Conservation (phyloP, 2,329 filamentous ascomycete genomes). For the Diaporthe vexans region DNA sequence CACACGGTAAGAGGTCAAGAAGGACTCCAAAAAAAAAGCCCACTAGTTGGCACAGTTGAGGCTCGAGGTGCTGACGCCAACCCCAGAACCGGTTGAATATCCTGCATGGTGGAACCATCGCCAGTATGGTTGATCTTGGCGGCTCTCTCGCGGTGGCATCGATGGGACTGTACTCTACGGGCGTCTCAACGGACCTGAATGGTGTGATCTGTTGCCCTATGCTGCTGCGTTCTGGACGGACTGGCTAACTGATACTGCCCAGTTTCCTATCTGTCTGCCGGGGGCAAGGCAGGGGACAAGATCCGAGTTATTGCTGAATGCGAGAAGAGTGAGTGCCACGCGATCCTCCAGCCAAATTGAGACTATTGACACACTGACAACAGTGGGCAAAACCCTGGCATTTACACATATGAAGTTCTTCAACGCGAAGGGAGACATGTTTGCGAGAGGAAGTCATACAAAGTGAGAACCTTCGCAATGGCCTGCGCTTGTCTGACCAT, state of each 20-base stretch:
- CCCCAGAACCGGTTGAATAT: constrained; percentile 81
- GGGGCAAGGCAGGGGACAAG: constrained; percentile 69
- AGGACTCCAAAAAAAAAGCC: background rate
- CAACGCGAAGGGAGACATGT: constrained; percentile 70
- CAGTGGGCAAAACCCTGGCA: constrained; percentile 75
- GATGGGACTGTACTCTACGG: constrained; percentile 72
- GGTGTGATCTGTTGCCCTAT: constrained; percentile 54
- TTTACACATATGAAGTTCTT: constrained; percentile 72
- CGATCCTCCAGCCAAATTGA: background rate
- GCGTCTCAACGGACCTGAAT: constrained; percentile 76
- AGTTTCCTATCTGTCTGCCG: constrained; percentile 75
- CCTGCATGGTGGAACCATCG: constrained; percentile 84
- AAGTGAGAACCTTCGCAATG: constrained; percentile 61
- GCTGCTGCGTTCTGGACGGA: background rate
- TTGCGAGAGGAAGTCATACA: constrained; percentile 75
- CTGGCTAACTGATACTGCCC: constrained; percentile 11
- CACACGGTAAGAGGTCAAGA: constrained; percentile 73
- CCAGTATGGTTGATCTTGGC: constrained; percentile 79
- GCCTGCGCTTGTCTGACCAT: background rate
- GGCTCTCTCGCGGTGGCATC: constrained; percentile 77
- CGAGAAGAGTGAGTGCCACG: constrained; percentile 67
- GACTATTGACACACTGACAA: constrained; percentile 25
- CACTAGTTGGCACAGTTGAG: background rate
- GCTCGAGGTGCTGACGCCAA: constrained; percentile 9
- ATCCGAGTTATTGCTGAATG: constrained; percentile 70